A percentile compares a stretch with the other conserved stretches of the same genome.
Evolutionary conservation across 371 early-diverging fungal genomes (phyloP).

Genomic region (Mucor mucedo): DNA sequence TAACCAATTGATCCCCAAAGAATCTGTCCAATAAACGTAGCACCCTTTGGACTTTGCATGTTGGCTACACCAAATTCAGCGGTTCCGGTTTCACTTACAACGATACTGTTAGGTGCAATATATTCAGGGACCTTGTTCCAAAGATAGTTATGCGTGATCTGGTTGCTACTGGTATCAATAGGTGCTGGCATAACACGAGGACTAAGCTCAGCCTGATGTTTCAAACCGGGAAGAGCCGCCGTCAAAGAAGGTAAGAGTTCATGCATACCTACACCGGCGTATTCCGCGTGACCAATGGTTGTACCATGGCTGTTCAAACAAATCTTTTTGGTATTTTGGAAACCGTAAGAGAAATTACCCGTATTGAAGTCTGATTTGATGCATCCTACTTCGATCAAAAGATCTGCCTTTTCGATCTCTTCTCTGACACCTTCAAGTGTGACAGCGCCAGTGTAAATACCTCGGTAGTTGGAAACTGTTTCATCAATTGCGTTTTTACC

Average conservation of each 20-base stretch:
- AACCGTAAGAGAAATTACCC: constrained; percentile 47
- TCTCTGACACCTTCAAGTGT: constrained; percentile 32
- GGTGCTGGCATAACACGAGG: neutral
- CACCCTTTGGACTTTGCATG: constrained; percentile 37
- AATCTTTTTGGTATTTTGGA: constrained; percentile 41
- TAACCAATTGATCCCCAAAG: constrained; percentile 56
- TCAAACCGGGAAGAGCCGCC: constrained; percentile 30
- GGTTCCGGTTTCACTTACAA: constrained; percentile 60
- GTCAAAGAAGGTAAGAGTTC: constrained; percentile 42
- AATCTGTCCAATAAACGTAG: constrained; percentile 43
- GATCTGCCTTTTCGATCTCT: constrained; percentile 44
- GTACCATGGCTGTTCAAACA: constrained; percentile 46
- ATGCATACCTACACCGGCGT: constrained; percentile 43
- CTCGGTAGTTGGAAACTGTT: constrained; percentile 37
- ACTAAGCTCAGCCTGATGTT: constrained; percentile 24
- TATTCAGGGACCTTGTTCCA: constrained; percentile 46
- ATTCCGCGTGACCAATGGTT: constrained; percentile 41
- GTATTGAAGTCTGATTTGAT: constrained; percentile 61
- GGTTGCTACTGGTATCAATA: too few relatives aligned
- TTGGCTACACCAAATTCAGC: constrained; percentile 49
- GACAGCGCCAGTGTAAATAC: constrained; percentile 45
- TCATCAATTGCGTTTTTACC: constrained; percentile 54
- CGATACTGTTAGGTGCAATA: constrained; percentile 37
- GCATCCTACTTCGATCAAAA: constrained; percentile 53
- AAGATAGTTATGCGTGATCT: constrained; percentile 50